A percentile compares a stretch with the other conserved stretches of the same genome.
Conservation (phyloP, 2,329 filamentous ascomycete genomes). For the Clonostachys chloroleuca region DNA sequence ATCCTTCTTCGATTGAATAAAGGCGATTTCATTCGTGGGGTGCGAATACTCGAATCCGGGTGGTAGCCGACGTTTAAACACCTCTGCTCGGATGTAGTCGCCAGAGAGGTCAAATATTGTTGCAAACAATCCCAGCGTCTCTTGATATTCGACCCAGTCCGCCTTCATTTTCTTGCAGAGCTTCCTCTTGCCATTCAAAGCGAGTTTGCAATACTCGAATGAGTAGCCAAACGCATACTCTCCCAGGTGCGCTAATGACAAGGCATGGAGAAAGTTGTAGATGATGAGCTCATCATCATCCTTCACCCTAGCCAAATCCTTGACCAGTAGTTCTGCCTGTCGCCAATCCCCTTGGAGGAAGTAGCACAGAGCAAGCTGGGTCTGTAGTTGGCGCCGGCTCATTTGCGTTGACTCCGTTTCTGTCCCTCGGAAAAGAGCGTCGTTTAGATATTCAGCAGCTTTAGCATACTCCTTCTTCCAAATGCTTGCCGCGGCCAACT, state of each 20-base stretch:
- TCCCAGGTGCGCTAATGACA: conserved; percentile 11
- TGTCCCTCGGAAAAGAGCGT: conserved; percentile 6
- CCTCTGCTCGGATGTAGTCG: conserved; percentile 13
- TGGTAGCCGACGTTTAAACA: conserved; percentile 9
- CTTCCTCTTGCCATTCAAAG: conserved; percentile 11
- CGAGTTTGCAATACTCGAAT: conserved; percentile 11
- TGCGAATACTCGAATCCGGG: not conserved
- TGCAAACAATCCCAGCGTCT: conserved; percentile 12
- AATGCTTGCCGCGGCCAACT: conserved; percentile 14
- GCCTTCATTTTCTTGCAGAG: conserved; percentile 7
- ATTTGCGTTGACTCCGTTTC: not conserved
- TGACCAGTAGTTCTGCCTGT: conserved; percentile 10
- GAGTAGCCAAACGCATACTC: conserved; percentile 13
- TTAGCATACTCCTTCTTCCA: conserved; percentile 10
- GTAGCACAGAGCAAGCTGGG: conserved; percentile 13
- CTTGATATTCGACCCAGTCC: conserved; percentile 7
- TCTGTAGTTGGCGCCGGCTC: conserved; percentile 7
- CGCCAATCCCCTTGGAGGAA: conserved; percentile 12
- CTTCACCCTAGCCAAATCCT: conserved; percentile 5
- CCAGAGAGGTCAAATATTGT: conserved; percentile 13
- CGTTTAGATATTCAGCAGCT: conserved; percentile 11
- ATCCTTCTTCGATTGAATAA: not conserved
- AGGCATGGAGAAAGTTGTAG: conserved; percentile 13
- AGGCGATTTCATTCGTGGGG: not conserved
- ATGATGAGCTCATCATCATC: conserved; percentile 4